Evolutionary conservation across 257 asterid species (phyloP).

Genomic region (Catharanthus roseus): DNA sequence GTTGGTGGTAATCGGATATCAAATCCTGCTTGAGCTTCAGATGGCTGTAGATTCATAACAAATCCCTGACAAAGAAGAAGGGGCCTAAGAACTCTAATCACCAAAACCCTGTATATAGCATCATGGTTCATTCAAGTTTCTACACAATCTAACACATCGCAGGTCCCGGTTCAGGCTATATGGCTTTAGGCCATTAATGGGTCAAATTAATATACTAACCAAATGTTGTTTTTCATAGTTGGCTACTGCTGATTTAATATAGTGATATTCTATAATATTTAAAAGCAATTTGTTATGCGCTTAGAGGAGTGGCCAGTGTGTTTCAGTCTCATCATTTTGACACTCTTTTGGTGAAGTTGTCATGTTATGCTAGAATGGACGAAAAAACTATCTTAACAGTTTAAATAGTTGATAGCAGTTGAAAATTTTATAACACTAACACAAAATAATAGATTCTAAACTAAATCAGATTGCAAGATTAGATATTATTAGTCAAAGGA

Average conservation of each 20-base stretch:
- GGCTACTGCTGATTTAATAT: background rate
- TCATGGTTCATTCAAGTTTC: background rate
- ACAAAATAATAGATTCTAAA: background rate
- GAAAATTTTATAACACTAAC: background rate
- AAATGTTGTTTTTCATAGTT: background rate
- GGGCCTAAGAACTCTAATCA: background rate
- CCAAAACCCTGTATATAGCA: background rate
- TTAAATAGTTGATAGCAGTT: background rate
- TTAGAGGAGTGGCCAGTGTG: background rate
- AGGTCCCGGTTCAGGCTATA: background rate
- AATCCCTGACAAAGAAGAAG: slow-evolving; percentile 56
- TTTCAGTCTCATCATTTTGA: no score
- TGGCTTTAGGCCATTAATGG: background rate
- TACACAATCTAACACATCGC: background rate
- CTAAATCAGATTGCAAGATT: background rate
- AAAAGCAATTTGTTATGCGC: no score
- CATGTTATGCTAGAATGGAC: background rate
- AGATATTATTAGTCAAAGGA: background rate
- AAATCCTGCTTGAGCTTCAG: slow-evolving; percentile 97
- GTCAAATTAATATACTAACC: background rate
- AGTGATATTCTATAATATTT: background rate
- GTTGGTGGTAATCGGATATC: slow-evolving; percentile 94
- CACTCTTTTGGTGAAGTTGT: background rate
- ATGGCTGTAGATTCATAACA: slow-evolving; percentile 97
- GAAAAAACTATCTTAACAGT: background rate